A percentile compares a stretch with the other conserved stretches of the same genome.
Evolutionary conservation across 495 filamentous ascomycete species (phyloP).

Genomic region (Aspergillus steynii): DNA sequence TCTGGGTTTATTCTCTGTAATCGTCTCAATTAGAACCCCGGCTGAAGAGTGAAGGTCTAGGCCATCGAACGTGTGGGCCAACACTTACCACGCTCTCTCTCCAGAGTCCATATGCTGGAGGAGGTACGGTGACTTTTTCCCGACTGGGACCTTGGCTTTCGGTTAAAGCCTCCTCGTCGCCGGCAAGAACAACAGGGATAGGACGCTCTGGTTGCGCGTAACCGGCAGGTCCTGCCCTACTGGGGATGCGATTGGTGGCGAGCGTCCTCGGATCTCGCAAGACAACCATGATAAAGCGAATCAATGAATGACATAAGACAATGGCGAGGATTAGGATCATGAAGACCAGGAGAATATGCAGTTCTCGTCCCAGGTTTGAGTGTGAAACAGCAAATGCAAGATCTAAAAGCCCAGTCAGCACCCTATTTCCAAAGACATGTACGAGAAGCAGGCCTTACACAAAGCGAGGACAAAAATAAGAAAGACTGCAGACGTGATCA

Average conservation of each 20-base stretch:
- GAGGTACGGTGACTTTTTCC: conserved; percentile 54
- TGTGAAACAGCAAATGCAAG: conserved; percentile 66
- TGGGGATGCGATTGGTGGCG: conserved; percentile 23
- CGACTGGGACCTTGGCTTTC: conserved; percentile 16
- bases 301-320: conserved; percentile 75
- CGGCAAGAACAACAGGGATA: conserved; percentile 60
- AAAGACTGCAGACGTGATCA: conserved; percentile 56
- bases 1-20: conserved; percentile 72
- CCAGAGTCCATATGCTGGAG: conserved; percentile 89
- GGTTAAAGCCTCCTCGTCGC: conserved; percentile 60
- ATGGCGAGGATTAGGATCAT: conserved; percentile 71
- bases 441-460: conserved; percentile 47
- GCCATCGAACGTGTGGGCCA: not conserved
- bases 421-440: not conserved
- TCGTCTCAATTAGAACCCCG: not conserved
- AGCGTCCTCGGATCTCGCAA: conserved; percentile 39
- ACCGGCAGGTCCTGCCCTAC: conserved; percentile 47
- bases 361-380: conserved; percentile 54
- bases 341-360: conserved; percentile 75
- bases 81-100: conserved; percentile 73
- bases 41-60: not conserved
- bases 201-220: conserved; percentile 63
- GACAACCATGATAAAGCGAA: conserved; percentile 68
- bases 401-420: conserved; percentile 46
- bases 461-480: conserved; percentile 55